A percentile compares a stretch with the other conserved stretches of the same genome.
Conservation (phyloP, 164 flowering plant genomes). For the Akebia trifoliata region DNA sequence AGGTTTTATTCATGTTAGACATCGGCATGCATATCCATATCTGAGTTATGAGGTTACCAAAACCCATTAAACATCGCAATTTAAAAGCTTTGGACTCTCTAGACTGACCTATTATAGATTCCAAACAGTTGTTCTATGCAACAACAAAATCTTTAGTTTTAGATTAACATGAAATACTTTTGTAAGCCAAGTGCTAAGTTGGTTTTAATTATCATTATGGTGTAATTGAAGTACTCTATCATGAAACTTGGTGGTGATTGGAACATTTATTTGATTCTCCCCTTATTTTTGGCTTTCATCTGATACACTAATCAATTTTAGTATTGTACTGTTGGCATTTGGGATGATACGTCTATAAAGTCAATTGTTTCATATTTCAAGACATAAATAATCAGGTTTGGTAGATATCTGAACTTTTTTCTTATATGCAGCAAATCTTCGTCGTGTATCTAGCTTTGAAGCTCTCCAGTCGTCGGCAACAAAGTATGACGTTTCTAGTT, state of each 20-base stretch:
- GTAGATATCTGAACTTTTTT: constrained; percentile 2
- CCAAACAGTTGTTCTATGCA: too few species aligned
- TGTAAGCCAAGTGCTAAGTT: background rate
- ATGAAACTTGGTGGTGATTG: too few species aligned
- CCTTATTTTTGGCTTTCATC: too few species aligned
- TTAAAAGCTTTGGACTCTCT: too few species aligned
- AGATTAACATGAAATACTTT: background rate
- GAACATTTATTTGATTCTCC: too few species aligned
- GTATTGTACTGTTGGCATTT: background rate
- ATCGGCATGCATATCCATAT: too few species aligned
- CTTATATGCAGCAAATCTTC: constrained; percentile 64
- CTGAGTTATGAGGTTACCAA: too few species aligned
- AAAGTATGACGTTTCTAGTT: constrained; percentile 39
- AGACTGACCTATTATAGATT: too few species aligned
- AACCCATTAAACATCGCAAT: too few species aligned
- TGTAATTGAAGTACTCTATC: background rate
- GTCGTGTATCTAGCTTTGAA: constrained; percentile 94
- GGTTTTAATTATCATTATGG: background rate
- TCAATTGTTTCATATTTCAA: background rate
- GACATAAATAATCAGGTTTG: background rate
- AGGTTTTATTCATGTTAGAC: too few species aligned
- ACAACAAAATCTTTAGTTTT: background rate
- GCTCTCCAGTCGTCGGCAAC: constrained; percentile 82
- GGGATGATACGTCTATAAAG: background rate
- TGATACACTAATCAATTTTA: too few species aligned